Conservation (phyloP, 169 alveolate species). For the Theileria sp. region DNA sequence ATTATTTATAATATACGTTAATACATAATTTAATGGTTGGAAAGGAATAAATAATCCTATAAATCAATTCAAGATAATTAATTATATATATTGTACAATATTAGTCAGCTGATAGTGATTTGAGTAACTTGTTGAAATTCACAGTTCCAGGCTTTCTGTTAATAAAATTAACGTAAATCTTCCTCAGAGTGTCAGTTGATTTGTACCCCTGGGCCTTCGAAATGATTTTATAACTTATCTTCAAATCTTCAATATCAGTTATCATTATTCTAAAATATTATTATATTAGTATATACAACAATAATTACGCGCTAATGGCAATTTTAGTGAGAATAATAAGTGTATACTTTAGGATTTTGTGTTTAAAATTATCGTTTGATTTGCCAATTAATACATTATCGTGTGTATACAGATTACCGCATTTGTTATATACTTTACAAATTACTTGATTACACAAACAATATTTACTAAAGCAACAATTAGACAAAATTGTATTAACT, state of each 20-base stretch:
- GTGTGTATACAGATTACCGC: not conserved
- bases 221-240: not conserved
- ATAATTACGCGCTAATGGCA: too few species aligned
- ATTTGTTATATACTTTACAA: not conserved
- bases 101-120: not conserved
- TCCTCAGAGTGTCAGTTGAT: conserved; percentile 18
- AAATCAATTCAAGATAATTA: not conserved
- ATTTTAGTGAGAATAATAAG: not conserved
- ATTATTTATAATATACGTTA: not conserved
- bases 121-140: not conserved
- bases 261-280: not conserved
- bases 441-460: not conserved
- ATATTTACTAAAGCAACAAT: conserved; percentile 12
- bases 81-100: not conserved
- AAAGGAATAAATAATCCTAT: not conserved
- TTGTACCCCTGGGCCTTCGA: conserved; percentile 21
- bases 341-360: conserved; percentile 24
- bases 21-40: not conserved
- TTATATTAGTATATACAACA: not conserved
- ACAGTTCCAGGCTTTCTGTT: not conserved
- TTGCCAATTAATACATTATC: conserved; percentile 21
- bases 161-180: conserved; percentile 1
- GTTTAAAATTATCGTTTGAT: not conserved
- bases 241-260: conserved; percentile 7
- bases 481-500: not conserved